These are phyloP conservation scores for Wickerhamiella occidentalis DNA, from an alignment of 805 yeast genomes.

Conservation along the genomic window DNA sequence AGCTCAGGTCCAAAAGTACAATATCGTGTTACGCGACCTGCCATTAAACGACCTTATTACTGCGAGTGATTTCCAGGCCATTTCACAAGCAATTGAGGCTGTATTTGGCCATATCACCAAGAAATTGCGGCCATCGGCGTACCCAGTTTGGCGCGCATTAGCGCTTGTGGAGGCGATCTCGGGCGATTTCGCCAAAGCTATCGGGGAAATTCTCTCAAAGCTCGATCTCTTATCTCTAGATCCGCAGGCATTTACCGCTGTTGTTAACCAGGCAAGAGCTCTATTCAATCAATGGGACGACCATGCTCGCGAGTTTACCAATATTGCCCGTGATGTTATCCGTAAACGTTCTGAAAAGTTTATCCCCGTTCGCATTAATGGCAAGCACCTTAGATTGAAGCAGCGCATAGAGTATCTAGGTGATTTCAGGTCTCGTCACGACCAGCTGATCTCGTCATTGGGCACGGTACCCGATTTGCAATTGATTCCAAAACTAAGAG, in stretches of 20 bases:
- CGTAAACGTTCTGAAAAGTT: constrained; percentile 64
- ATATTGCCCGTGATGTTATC: constrained; percentile 58
- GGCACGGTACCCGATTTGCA: constrained; percentile 13
- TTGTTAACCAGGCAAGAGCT: constrained; percentile 25
- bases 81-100: constrained; percentile 35
- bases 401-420: constrained; percentile 35
- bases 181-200: constrained; percentile 38
- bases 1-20: constrained; percentile 41
- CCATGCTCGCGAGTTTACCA: constrained; percentile 48
- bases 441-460: constrained; percentile 31
- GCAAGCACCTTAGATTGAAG: constrained; percentile 32
- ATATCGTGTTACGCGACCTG: constrained; percentile 52
- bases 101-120: constrained; percentile 50
- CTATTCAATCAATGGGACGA: constrained; percentile 45
- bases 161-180: constrained; percentile 55
- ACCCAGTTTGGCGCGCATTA: constrained; percentile 55
- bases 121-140: constrained; percentile 44
- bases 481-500: constrained; percentile 28
- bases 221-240: constrained; percentile 33
- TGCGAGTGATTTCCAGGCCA: constrained; percentile 34
- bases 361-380: constrained; percentile 48
- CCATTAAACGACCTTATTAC: constrained; percentile 50
- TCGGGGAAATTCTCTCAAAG: constrained; percentile 32
- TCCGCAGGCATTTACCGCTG: constrained; percentile 31
- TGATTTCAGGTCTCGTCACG: constrained; percentile 42